Base-by-base conservation (phyloP, 768 basidiomycete species). In the Rhodotorula paludigena region DNA sequence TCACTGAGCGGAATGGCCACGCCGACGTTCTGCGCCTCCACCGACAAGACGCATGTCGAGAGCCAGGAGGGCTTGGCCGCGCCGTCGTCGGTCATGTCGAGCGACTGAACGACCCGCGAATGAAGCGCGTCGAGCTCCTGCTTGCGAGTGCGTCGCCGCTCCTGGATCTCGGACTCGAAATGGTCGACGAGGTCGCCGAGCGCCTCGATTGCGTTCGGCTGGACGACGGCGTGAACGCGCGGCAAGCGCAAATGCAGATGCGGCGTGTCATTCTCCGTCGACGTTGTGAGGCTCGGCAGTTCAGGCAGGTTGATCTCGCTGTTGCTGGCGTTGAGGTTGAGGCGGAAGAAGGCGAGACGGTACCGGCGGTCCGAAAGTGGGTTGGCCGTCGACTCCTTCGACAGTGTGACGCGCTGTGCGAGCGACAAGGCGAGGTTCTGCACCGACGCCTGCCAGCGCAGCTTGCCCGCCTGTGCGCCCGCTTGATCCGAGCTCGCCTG, bases 191-290 rank as follows among this genome's bases (percentile, higher is more conserved):
- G 90, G 76, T 97, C 93, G 23, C 88, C 89, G 14, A 97, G 80
- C 76, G 94, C 89, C 30, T 88, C 87, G 57, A 97, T 87, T 0
- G 94, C 93, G 70, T 89, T 90, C 16, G 93, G 87, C 77, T 92
- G 92, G 88, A 96, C 87, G 41, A 94, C 89, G 2, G 93, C 92
- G 74, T 97, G 90, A 5, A 91, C 85, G 77, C 88, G 89, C 14
- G 84, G 85, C 32, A 93, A 78, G 2, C 80, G 77, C 38, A 92
- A 66, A 42, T 85, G 80, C 3, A 81, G 65, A n/a, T 73, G 73
- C 35, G 63, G 45, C 10, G 71, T 57, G 32, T 70, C 64, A 35
- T 45, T 21, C 21, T 60, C 63, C 30, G 56, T 45, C 1, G 49
- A 20, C 36, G 45, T 42, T 52, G 63, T 49, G 55, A 52, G 60